Evolutionary conservation across 108 stramenopile genomes (phyloP), one percentile per base, ranked within the genome.

Genomic region (Epipyxis sp.): DNA sequence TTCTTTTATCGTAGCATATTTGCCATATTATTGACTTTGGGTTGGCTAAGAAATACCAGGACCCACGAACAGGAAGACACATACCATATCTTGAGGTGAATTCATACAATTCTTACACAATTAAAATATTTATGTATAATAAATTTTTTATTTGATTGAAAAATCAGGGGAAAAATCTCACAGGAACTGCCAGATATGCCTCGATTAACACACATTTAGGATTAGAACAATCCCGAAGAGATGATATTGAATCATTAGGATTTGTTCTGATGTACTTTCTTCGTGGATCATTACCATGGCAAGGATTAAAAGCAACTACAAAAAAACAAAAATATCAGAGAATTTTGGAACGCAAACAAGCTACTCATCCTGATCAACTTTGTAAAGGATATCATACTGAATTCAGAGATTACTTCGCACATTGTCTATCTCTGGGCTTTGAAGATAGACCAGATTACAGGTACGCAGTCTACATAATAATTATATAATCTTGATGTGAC

Each of bases 201-300:
- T 74, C 71, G 6, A 74, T 74, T 32, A 74, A 74, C 34, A 74
- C 71, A 10, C 71, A 74, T 37, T 20, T 74, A 42, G 71, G 71
- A 42, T 10, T 74, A 16, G 71, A 74, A 39, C 71, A 74, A 57
- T 43, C 41, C 43, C 71, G 71, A 10, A 13, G 71, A 57, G 71
- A 74, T 25, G 71, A 74, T 42, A 74, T 74, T 37, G 71, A 74
- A 57, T 54, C 46, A 32, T 32, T 74, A 6, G 71, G 71, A 35
- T 74, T 74, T 57, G 71, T 74, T 39, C 50, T 74, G 10, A 74
- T 74, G 71, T 74, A 74, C 42, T 74, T 74, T 42, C 71, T 74
- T 32, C 44, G 71, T 3, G 71, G 71, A 6, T 74, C 71, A 6
- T 42, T 74, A 32, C 71, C 71, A 42, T 74, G 71, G 71, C 71